These are phyloP conservation scores for Herpotrichia juniperi DNA, from an alignment of 2,329 filamentous ascomycete species.

Conservation along the genomic window DNA sequence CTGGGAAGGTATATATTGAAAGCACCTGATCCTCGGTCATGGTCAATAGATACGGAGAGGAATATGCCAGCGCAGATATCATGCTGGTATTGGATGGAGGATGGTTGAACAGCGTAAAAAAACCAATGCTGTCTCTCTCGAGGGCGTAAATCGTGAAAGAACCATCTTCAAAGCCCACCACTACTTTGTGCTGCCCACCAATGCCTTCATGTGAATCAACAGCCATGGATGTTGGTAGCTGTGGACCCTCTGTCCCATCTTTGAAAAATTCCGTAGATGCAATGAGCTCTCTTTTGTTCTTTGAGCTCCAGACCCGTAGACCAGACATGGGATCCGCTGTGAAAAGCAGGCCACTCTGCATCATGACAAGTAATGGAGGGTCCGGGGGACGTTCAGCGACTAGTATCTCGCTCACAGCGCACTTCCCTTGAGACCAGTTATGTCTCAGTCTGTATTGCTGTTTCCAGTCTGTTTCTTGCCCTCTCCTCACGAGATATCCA, in stretches of 20 bases:
- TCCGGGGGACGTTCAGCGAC: slow-evolving; percentile 60
- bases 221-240: slow-evolving; percentile 66
- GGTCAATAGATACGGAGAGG: slow-evolving; percentile 77
- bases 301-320: slow-evolving; percentile 79
- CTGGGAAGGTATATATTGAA: slow-evolving; percentile 72
- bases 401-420: slow-evolving; percentile 78
- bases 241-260: slow-evolving; percentile 20
- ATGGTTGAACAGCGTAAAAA: slow-evolving; percentile 64
- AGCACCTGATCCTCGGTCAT: slow-evolving; percentile 77
- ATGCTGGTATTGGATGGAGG: slow-evolving; percentile 67
- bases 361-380: slow-evolving; percentile 73
- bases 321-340: slow-evolving; percentile 74
- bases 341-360: slow-evolving; percentile 77
- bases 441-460: slow-evolving; percentile 84
- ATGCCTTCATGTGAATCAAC: slow-evolving; percentile 57
- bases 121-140: slow-evolving; percentile 48
- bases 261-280: slow-evolving; percentile 50
- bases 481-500: slow-evolving; percentile 59
- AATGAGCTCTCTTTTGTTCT: slow-evolving; percentile 62
- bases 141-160: slow-evolving; percentile 70
- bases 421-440: slow-evolving; percentile 87
- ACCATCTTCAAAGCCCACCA: slow-evolving; percentile 51
- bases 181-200: slow-evolving; percentile 38
- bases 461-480: slow-evolving; percentile 75
- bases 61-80: slow-evolving; percentile 73